phyloP scores from a whole-genome alignment of 1,139 yeast genomes.

The Komagataea norvegica region DNA sequence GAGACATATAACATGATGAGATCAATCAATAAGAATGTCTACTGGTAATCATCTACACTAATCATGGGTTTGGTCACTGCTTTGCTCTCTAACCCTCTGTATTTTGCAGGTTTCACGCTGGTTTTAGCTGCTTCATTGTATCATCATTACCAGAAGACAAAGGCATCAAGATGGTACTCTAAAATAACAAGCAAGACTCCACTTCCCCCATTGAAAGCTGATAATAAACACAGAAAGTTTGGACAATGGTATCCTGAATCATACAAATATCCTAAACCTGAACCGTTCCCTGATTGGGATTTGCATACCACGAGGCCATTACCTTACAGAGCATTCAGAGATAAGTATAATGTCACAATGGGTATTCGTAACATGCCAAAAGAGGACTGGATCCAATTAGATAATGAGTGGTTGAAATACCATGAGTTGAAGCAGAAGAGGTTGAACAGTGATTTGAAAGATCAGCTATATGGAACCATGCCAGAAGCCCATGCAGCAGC shows the following conservation, averaged over 20 bases:
- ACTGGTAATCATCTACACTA: too few relatives aligned
- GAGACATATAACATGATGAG: too few relatives aligned
- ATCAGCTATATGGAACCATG: constrained; percentile 41
- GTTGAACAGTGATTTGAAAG: constrained; percentile 42
- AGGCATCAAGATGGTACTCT: constrained; percentile 5
- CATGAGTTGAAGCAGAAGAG: constrained; percentile 50
- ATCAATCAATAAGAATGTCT: too few relatives aligned
- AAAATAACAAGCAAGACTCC: constrained; percentile 1
- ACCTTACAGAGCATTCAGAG: constrained; percentile 60
- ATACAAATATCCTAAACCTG: constrained; percentile 47
- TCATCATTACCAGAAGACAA: not conserved
- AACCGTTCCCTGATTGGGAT: constrained; percentile 47
- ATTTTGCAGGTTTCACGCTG: not conserved
- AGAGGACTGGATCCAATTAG: constrained; percentile 60
- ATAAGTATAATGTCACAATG: constrained; percentile 54
- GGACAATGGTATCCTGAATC: constrained; percentile 51
- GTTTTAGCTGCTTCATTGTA: not conserved
- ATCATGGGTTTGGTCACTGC: not conserved
- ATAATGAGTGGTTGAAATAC: constrained; percentile 55
- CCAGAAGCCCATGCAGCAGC: constrained; percentile 53
- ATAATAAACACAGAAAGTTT: constrained; percentile 37
- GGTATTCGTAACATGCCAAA: constrained; percentile 60
- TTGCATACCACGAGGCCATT: constrained; percentile 46
- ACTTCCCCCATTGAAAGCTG: constrained; percentile 2
- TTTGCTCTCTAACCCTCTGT: not conserved